Evolutionary conservation across 2,329 filamentous ascomycete species (phyloP).

Genomic region (Hirsutella thompsonii): DNA sequence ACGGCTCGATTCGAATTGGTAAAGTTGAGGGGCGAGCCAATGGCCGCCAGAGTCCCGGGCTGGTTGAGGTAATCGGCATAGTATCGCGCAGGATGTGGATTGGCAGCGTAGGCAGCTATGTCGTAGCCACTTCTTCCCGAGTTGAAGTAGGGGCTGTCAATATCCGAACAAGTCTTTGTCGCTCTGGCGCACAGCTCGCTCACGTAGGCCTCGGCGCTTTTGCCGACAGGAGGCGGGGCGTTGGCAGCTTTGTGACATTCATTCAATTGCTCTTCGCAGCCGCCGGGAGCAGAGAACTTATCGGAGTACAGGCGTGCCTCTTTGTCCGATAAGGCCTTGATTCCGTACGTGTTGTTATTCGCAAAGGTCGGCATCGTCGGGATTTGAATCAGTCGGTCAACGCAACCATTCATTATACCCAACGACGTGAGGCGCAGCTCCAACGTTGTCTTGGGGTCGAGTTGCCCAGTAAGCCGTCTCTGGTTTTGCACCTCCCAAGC

Average conservation of each 20-base stretch:
- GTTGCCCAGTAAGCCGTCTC: constrained; percentile 33
- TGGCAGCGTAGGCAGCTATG: constrained; percentile 38
- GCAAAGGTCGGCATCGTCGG: constrained; percentile 44
- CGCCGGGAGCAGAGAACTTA: constrained; percentile 20
- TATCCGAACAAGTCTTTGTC: constrained; percentile 26
- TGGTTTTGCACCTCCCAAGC: constrained; percentile 49
- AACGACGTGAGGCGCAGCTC: constrained; percentile 49
- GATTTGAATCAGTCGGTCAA: constrained; percentile 51
- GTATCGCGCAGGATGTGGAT: constrained; percentile 50
- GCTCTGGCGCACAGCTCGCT: constrained; percentile 41
- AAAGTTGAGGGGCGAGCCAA: constrained; percentile 51
- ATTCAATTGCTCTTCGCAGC: constrained; percentile 40
- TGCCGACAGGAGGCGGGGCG: constrained; percentile 24
- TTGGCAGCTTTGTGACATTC: constrained; percentile 33
- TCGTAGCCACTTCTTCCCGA: constrained; percentile 47
- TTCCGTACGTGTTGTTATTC: constrained; percentile 52
- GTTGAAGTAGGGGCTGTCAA: constrained; percentile 42
- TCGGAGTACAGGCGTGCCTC: constrained; percentile 32
- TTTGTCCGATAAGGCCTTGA: constrained; percentile 40
- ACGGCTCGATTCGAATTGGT: constrained; percentile 36
- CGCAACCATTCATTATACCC: constrained; percentile 58
- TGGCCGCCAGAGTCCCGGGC: constrained; percentile 38
- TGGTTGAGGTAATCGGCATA: constrained; percentile 55
- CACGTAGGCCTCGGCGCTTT: constrained; percentile 24
- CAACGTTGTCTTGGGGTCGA: constrained; percentile 36